A percentile compares a stretch with the other conserved stretches of the same genome.
phyloP scores from a whole-genome alignment of 2,329 filamentous ascomycete genomes.

The Cladophialophora yegresii region DNA sequence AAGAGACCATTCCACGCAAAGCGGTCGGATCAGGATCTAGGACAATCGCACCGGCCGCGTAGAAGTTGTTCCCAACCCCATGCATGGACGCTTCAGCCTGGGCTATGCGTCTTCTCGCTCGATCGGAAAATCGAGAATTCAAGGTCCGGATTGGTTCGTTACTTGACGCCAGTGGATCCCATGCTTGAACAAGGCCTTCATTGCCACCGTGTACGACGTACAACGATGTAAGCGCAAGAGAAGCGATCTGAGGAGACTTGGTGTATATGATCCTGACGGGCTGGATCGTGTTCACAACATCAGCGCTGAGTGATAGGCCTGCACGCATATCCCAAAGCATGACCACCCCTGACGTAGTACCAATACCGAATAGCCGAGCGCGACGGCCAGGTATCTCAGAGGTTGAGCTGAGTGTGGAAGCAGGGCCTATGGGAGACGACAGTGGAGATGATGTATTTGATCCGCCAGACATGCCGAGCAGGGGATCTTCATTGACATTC shows the following conservation, averaged over 20 bases:
- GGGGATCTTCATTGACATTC: conserved; percentile 75
- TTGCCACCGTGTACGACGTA: conserved; percentile 92
- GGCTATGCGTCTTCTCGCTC: conserved; percentile 73
- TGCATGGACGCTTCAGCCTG: conserved; percentile 68
- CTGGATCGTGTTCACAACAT: conserved; percentile 60
- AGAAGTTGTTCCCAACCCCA: conserved; percentile 72
- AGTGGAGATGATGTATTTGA: conserved; percentile 57
- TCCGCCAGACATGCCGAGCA: conserved; percentile 60
- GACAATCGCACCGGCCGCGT: conserved; percentile 77
- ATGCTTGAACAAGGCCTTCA: conserved; percentile 91
- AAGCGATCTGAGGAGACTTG: conserved; percentile 83
- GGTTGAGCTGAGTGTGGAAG: conserved; percentile 41
- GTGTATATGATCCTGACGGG: conserved; percentile 84
- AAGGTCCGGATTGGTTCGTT: conserved; percentile 78
- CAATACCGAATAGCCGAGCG: conserved; percentile 76
- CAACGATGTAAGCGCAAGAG: conserved; percentile 77
- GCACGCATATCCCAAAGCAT: conserved; percentile 84
- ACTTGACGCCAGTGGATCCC: conserved; percentile 89
- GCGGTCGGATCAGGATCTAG: conserved; percentile 85
- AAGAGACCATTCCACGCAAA: conserved; percentile 80
- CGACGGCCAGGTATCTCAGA: conserved; percentile 79
- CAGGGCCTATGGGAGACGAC: conserved; percentile 56
- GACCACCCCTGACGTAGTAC: conserved; percentile 75
- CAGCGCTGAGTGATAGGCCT: conserved; percentile 56
- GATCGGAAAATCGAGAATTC: conserved; percentile 78